phyloP scores from a whole-genome alignment of 495 filamentous ascomycete species.

The Penicillium cataractarum region DNA sequence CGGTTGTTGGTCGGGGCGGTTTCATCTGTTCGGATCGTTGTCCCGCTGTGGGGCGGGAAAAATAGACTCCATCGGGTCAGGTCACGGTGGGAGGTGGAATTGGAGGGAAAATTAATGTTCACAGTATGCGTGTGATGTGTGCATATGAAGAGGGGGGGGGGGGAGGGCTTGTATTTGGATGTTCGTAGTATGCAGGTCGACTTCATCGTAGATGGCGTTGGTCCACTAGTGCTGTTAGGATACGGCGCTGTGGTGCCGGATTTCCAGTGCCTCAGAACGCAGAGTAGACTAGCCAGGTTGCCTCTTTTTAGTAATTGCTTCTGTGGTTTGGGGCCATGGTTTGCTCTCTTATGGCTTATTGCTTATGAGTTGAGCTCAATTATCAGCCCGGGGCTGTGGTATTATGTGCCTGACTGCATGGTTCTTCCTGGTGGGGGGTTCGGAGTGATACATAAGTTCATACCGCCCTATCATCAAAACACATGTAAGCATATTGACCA shows the following conservation, averaged over 20 bases:
- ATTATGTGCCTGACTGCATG: background rate
- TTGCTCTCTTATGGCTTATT: background rate
- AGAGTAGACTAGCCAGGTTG: background rate
- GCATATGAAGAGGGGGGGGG: too few relatives aligned
- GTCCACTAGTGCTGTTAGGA: background rate
- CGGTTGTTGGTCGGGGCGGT: slow-evolving; percentile 27
- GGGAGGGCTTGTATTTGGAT: too few relatives aligned
- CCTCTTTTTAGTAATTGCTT: background rate
- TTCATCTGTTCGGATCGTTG: slow-evolving; percentile 32
- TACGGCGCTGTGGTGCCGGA: background rate
- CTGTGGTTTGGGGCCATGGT: background rate
- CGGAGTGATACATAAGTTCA: background rate
- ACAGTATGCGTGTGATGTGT: too few relatives aligned
- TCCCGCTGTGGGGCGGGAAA: slow-evolving; percentile 34
- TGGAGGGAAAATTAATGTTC: background rate
- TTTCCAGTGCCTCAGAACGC: too few relatives aligned
- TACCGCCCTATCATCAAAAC: background rate
- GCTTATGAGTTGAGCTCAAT: background rate
- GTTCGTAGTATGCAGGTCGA: background rate
- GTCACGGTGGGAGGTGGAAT: too few relatives aligned
- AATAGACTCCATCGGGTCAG: slow-evolving; percentile 26
- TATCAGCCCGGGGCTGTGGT: too few relatives aligned
- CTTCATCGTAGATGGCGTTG: background rate
- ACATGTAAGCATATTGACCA: background rate
- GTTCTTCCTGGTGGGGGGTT: background rate